Evolutionary conservation across 2,329 filamentous ascomycete genomes (phyloP).

Genomic region (Arthrobotrys sinensis): DNA sequence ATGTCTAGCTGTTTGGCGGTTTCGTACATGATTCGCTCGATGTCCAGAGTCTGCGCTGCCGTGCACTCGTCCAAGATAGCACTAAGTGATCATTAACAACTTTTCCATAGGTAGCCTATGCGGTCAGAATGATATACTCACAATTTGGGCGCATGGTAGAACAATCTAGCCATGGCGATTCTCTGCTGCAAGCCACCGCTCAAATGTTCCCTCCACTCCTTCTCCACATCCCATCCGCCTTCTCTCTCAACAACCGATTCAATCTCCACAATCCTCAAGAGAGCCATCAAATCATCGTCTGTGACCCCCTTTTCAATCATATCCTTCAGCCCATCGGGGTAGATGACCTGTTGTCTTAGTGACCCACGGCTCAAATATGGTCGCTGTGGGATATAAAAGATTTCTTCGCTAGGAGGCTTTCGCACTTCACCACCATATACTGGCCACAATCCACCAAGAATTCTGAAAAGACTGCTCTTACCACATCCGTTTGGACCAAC

Average conservation of each 20-base stretch:
- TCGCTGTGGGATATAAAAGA: conserved; percentile 98
- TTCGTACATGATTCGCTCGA: conserved; percentile 97
- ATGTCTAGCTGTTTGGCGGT: conserved; percentile 92
- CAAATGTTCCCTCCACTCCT: conserved; percentile 95
- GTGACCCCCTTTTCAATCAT: conserved; percentile 89
- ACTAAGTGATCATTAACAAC: conserved; percentile 59
- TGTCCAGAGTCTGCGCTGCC: conserved; percentile 92
- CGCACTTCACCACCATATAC: conserved; percentile 95
- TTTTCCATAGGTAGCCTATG: not conserved
- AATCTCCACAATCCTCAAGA: conserved; percentile 85
- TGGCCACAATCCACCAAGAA: conserved; percentile 95
- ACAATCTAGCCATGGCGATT: conserved; percentile 87
- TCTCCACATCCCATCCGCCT: conserved; percentile 90
- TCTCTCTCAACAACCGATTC: conserved; percentile 85
- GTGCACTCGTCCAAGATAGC: conserved; percentile 98
- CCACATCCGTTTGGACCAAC: conserved; percentile 97
- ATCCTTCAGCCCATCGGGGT: conserved; percentile 88
- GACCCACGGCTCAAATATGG: conserved; percentile 93
- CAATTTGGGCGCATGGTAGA: conserved; percentile 65
- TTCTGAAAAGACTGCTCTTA: conserved; percentile 95
- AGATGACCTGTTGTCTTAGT: conserved; percentile 96
- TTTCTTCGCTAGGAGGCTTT: conserved; percentile 91
- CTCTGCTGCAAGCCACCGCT: conserved; percentile 94
- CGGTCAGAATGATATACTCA: conserved; percentile 29
- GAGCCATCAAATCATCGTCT: conserved; percentile 82